Evolutionary conservation across 2,329 filamentous ascomycete species (phyloP), one percentile per base, ranked within the genome.

Genomic region (Fusarium floridanum): DNA sequence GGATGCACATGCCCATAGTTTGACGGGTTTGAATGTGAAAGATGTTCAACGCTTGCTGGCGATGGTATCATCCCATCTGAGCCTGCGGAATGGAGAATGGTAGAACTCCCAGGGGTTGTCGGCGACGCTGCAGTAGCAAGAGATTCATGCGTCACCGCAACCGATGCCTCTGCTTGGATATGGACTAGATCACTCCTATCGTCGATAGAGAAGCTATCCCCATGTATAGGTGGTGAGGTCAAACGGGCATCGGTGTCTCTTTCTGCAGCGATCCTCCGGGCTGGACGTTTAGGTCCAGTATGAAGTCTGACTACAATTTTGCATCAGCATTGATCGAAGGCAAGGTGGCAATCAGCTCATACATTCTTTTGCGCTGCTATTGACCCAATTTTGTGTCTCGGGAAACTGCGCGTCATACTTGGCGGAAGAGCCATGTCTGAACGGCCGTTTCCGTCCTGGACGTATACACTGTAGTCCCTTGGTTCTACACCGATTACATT

Each of bases 331-430:
- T 14, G 14, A 1, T 6, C 1, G 2, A 3, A 1, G 5, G 2
- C 1, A 0, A 2, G 0, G 22, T 29, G 8, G 3, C 2, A 14
- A 8, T 17, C 6, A 3, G 0, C 1, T 37, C 67, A 27, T 56
- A 72, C 69, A 77, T 37, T 77, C 76, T n/a, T 66, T 76, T 0
- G 71, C 75, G 48, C 32, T 77, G 6, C 75, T 76, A 8, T 66
- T 77, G 0, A 77, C 75, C 75, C 75, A 77, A 4, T 9, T 77
- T 22, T 77, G 73, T 3, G 71, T 61, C 0, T 71, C 66, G 2
- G 67, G 68, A 17, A 77, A 77, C 16, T 76, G 76, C 5, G 71
- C 73, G 4, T 77, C 75, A 22, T 77, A 77, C 20, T 76, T 77
- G n/a, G 75, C 75, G 0, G 75, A 77, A 0, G 75, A 77, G 2